Evolutionary conservation across 2,329 filamentous ascomycete species (phyloP), one percentile per base, ranked within the genome.

Genomic region (Neofusicoccum laricinum): DNA sequence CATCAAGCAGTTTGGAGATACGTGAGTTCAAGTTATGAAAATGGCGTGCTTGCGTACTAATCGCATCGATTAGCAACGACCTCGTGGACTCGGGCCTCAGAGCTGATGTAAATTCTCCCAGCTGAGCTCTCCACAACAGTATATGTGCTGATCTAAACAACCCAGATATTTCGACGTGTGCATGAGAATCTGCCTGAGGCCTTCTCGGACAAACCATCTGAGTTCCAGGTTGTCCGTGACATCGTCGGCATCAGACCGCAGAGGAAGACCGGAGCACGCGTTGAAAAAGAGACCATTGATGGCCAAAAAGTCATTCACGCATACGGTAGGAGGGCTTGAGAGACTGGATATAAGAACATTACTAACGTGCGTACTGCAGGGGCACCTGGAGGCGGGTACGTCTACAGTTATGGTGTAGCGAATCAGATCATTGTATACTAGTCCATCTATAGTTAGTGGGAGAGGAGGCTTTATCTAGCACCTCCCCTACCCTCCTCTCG

Each of bases 221-320:
- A 68, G 21, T 70, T 69, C 40, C 64, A 69, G 7, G 61, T 73
- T 25, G 55, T 73, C 34, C 51, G 68, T 4, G 68, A 73, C 64
- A 69, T 68, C 38, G 69, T 71, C 7, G 71, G 71, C 6, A 66
- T 73, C 6, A 64, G 68, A 10, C 70, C 70, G 4, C 49, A 41
- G 21, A 46, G 67, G n/a, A 49, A 62, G 15, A 64, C 64, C 15
- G 72, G 72, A 11, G 64, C 72, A 3, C 62, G 72, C 11, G 57
- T 72, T 0, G 72, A 73, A 59, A 72, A 71, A 51, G 69, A 73
- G 30, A 43, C 69, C 15, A 74, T 70, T 1, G 51, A 70, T 53
- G 71, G 70, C 2, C 69, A 73, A 51, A 72, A 71, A 38, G 66
- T 73, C 15, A 67, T 74, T 2, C 71, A 74, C 63, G 71, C 71